Base-by-base conservation (phyloP, 2,329 filamentous ascomycete species). In the Fusarium burgessii region DNA sequence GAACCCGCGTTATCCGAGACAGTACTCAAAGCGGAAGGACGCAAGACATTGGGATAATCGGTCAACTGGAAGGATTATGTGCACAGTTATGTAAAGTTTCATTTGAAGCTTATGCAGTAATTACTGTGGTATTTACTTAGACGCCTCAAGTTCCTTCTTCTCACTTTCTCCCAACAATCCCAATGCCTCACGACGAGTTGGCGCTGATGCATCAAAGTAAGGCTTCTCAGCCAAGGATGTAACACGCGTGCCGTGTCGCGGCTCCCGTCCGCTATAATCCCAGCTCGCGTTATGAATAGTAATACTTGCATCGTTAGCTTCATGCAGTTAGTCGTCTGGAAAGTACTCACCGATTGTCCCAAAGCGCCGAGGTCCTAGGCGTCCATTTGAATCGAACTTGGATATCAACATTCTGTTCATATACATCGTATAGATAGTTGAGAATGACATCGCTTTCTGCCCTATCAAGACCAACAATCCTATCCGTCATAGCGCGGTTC, bases 241-340 rank as follows among this genome's bases (percentile, higher is more conserved):
- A 6, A 94, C 91, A 32, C 92, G 84, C 0, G 91, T 93, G 5
- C 92, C 92, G 77, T 94, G 91, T 41, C 91, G 84, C 0, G 91
- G 89, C 76, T 92, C 84, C 23, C 82, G 84, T 3, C 90, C 90
- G 36, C 88, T 90, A 74, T 93, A 93, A 71, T 93, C 91, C 90
- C 90, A 93, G 73, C 88, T 90, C 0, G 91, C 91, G 68, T 92
- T 93, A 72, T 93, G 91, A 40, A 93, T 93, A 0, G 91, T 92
- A 63, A 92, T 91, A 41, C 89, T 89, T 2, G 5, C 17, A 25
- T 8, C 23, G 33, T 68, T 7, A 67, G 58, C 13, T 7, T 46
- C 7, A 18, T 5, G 2, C 20, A 14, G 23, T 5, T 9, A 14
- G 8, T n/a, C 10, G 18, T 29, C 9, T 18, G 2, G 1, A 38